phyloP scores from a whole-genome alignment of 1,139 yeast genomes.

The Maudiozyma humilis region DNA sequence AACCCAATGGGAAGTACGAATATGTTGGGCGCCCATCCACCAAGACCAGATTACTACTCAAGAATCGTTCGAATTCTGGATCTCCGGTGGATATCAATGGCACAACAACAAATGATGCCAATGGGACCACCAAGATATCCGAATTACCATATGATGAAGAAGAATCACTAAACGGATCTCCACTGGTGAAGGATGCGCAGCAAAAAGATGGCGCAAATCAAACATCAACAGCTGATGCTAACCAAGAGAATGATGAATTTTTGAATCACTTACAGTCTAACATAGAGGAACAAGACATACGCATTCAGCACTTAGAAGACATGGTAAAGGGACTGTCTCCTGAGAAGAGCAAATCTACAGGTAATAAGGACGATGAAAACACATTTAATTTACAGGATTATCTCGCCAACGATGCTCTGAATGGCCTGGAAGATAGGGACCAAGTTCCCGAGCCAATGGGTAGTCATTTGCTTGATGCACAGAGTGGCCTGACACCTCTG shows the following conservation, averaged over 20 bases:
- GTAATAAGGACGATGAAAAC: background rate
- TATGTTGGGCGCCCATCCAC: background rate
- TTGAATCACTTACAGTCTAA: slow-evolving; percentile 21
- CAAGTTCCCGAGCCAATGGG: background rate
- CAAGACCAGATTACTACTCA: slow-evolving; percentile 19
- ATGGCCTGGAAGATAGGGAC: background rate
- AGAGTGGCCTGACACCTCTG: slow-evolving; percentile 7
- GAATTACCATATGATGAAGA: slow-evolving; percentile 25
- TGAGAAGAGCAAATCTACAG: background rate
- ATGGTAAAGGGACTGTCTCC: slow-evolving; percentile 19
- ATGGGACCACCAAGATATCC: slow-evolving; percentile 16
- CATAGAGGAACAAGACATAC: slow-evolving; percentile 29
- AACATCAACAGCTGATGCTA: background rate
- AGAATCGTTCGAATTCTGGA: slow-evolving; percentile 19
- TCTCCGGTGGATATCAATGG: slow-evolving; percentile 10
- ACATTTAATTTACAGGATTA: slow-evolving; percentile 14
- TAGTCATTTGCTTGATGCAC: background rate
- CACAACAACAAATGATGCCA: slow-evolving; percentile 1
- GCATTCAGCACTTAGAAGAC: slow-evolving; percentile 27
- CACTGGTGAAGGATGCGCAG: background rate
- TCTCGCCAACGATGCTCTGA: slow-evolving; percentile 7
- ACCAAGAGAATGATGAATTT: slow-evolving; percentile 3
- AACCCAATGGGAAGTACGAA: background rate
- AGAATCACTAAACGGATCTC: slow-evolving; percentile 3
- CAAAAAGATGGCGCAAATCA: background rate